Percentiles rank a stretch among this genome's conserved stretches.
Conservation (phyloP, 2,329 filamentous ascomycete genomes). For the Talaromyces sp. region DNA sequence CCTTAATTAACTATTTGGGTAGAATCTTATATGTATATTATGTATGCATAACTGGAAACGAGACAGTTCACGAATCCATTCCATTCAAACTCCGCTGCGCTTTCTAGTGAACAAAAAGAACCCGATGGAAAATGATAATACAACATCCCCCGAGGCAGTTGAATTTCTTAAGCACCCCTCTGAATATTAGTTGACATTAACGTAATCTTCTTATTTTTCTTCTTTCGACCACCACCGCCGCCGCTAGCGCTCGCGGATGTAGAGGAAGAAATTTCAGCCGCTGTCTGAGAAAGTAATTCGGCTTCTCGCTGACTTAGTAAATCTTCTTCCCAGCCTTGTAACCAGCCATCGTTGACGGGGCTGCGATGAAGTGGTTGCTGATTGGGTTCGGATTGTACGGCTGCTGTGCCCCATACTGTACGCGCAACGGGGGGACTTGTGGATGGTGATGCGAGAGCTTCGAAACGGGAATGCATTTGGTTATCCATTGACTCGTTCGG, state of each 20-base stretch:
- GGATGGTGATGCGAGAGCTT: slow-evolving; percentile 65
- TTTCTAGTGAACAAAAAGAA: neutral
- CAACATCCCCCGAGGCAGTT: neutral
- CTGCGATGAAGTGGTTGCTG: slow-evolving; percentile 40
- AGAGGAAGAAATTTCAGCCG: slow-evolving; percentile 22
- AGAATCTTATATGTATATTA: neutral
- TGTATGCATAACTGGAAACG: too few species aligned
- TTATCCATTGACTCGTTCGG: slow-evolving; percentile 28
- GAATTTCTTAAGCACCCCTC: slow-evolving; percentile 45
- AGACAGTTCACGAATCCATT: too few species aligned
- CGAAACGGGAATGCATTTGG: slow-evolving; percentile 34
- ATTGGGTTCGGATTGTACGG: slow-evolving; percentile 51
- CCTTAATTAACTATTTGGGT: too few species aligned
- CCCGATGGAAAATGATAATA: neutral
- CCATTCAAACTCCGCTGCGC: neutral
- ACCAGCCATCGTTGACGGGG: slow-evolving; percentile 70
- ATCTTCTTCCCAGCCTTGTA: slow-evolving; percentile 76
- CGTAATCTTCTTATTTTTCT: slow-evolving; percentile 64
- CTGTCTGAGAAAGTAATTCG: slow-evolving; percentile 47
- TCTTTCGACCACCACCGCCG: slow-evolving; percentile 40
- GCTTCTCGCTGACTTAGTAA: slow-evolving; percentile 58
- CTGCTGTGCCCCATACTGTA: slow-evolving; percentile 90
- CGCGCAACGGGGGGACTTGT: slow-evolving; percentile 70
- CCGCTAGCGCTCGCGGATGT: slow-evolving; percentile 13
- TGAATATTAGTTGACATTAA: slow-evolving; percentile 62